Evolutionary conservation across 2,329 filamentous ascomycete species (phyloP).

Genomic region (Ceratocystis harringtonii): DNA sequence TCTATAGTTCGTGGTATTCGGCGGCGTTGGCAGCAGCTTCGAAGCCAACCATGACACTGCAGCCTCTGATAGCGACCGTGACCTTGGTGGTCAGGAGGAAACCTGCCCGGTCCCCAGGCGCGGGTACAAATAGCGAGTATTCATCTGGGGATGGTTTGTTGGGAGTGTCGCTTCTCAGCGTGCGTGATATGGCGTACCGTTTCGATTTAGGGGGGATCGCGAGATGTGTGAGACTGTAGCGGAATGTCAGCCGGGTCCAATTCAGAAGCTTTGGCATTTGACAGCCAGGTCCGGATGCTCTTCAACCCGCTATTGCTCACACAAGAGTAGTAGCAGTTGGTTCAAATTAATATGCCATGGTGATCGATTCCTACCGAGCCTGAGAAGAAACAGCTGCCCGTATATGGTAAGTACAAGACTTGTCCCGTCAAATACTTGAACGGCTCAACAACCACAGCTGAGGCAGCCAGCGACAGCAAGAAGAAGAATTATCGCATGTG

Average conservation of each 20-base stretch:
- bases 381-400: neutral
- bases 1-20: slow-evolving; percentile 40
- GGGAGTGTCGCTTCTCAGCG: slow-evolving; percentile 37
- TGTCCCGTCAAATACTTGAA: slow-evolving; percentile 36
- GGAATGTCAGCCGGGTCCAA: neutral
- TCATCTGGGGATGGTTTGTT: slow-evolving; percentile 27
- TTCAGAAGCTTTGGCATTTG: neutral
- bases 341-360: no score
- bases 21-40: slow-evolving; percentile 38
- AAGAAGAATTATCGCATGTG: neutral
- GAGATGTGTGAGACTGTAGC: slow-evolving; percentile 32
- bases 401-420: slow-evolving; percentile 15
- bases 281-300: neutral
- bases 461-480: neutral
- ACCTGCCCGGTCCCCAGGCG: slow-evolving; percentile 24
- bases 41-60: slow-evolving; percentile 55
- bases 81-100: slow-evolving; percentile 43
- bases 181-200: slow-evolving; percentile 37
- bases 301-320: no score
- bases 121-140: slow-evolving; percentile 40
- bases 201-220: slow-evolving; percentile 25
- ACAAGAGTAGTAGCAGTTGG: no score
- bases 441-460: neutral
- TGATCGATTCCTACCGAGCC: no score
- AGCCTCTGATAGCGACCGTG: slow-evolving; percentile 58